Conservation (phyloP, 805 yeast genomes). For the Millerozyma acaciae region DNA sequence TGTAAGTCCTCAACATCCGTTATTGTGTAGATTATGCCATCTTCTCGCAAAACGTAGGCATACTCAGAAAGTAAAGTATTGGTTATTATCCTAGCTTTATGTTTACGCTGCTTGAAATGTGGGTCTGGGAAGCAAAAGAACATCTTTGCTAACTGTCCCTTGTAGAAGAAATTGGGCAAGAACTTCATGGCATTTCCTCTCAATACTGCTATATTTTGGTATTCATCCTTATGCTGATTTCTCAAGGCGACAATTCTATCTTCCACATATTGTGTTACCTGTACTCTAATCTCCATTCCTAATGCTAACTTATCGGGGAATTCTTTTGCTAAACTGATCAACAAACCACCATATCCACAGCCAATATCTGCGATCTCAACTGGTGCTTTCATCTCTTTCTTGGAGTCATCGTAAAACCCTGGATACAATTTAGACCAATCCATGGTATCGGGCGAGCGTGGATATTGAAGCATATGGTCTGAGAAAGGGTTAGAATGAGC, state of each 20-base stretch:
- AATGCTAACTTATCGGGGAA: slow-evolving; percentile 72
- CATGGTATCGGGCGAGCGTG: slow-evolving; percentile 76
- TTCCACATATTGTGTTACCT: slow-evolving; percentile 95
- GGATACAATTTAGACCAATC: slow-evolving; percentile 84
- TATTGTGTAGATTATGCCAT: slow-evolving; percentile 88
- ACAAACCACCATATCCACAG: slow-evolving; percentile 94
- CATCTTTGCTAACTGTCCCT: slow-evolving; percentile 81
- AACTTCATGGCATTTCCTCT: slow-evolving; percentile 98
- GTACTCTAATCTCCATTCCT: slow-evolving; percentile 98
- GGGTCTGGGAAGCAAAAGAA: slow-evolving; percentile 99
- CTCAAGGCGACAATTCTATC: slow-evolving; percentile 91
- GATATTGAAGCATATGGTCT: slow-evolving; percentile 90
- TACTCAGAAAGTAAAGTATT: slow-evolving; percentile 85
- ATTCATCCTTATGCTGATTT: slow-evolving; percentile 40
- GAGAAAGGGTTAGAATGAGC: slow-evolving; percentile 98
- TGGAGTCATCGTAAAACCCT: slow-evolving; percentile 40
- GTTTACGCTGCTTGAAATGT: slow-evolving; percentile 95
- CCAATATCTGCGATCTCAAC: slow-evolving; percentile 95
- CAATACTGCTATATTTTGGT: slow-evolving; percentile 82
- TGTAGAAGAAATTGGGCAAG: slow-evolving; percentile 85
- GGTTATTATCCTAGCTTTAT: slow-evolving; percentile 94
- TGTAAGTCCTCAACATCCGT: slow-evolving; percentile 94
- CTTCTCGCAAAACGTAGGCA: slow-evolving; percentile 82
- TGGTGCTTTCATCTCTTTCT: slow-evolving; percentile 40
- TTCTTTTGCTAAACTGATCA: slow-evolving; percentile 72